These are phyloP conservation scores for Trichocladium antarcticum DNA, from an alignment of 495 filamentous ascomycete genomes.

Conservation along the genomic window DNA sequence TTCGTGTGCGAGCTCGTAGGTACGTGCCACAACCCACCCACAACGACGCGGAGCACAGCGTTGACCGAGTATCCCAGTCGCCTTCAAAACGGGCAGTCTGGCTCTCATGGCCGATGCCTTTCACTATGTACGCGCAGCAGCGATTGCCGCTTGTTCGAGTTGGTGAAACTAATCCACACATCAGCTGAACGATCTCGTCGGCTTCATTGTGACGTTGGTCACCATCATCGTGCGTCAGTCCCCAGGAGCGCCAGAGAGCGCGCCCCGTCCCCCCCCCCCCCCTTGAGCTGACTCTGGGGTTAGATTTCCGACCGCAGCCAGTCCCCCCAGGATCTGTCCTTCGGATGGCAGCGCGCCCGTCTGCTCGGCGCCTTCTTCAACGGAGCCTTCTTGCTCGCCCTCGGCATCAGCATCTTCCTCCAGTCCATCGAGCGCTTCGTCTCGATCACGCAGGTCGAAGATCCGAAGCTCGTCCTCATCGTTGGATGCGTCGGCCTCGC, in stretches of 20 bases:
- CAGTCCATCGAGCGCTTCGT: conserved; percentile 86
- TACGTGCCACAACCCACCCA: conserved; percentile 13
- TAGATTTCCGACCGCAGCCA: conserved; percentile 35
- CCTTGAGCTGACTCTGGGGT: conserved; percentile 7
- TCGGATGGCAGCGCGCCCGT: conserved; percentile 83
- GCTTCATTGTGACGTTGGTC: conserved; percentile 69
- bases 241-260: not conserved
- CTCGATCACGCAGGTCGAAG: conserved; percentile 41
- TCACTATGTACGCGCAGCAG: conserved; percentile 59
- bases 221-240: conserved; percentile 55
- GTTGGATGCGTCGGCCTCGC: conserved; percentile 72
- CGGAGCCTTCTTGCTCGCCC: conserved; percentile 84
- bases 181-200: conserved; percentile 83
- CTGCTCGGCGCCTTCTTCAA: conserved; percentile 90
- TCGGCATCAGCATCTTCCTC: conserved; percentile 84
- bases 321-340: conserved; percentile 33
- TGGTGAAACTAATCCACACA: conserved; percentile 2
- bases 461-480: conserved; percentile 65
- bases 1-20: conserved; percentile 73
- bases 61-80: conserved; percentile 37
- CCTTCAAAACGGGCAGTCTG: conserved; percentile 76
- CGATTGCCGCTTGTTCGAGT: not conserved
- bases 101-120: conserved; percentile 91
- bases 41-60: not conserved
- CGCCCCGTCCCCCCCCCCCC: not conserved